Evolutionary conservation across 2,329 filamentous ascomycete species (phyloP).

Genomic region (Ophiostoma ulmi): DNA sequence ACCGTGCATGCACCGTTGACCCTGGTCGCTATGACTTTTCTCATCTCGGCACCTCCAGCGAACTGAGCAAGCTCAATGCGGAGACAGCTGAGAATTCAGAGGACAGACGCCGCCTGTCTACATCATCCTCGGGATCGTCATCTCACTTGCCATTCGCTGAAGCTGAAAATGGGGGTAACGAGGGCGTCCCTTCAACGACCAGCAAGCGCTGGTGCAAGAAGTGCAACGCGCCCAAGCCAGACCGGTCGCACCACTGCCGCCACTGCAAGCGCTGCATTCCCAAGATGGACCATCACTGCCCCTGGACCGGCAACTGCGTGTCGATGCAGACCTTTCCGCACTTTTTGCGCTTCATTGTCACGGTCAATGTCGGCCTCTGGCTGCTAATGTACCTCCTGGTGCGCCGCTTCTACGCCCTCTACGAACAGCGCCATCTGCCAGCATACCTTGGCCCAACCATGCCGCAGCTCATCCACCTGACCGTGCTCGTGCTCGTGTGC

Average conservation of each 20-base stretch:
- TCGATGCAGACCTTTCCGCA: conserved; percentile 76
- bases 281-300: conserved; percentile 83
- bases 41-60: background rate
- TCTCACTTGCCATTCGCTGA: conserved; percentile 6
- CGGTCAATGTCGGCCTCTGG: conserved; percentile 61
- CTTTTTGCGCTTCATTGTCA: conserved; percentile 73
- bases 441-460: conserved; percentile 67
- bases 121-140: conserved; percentile 15
- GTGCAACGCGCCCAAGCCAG: conserved; percentile 68
- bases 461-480: conserved; percentile 55
- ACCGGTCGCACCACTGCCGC: conserved; percentile 75
- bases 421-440: conserved; percentile 61
- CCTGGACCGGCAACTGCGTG: conserved; percentile 80
- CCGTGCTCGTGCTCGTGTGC: conserved; percentile 54
- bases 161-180: background rate
- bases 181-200: background rate
- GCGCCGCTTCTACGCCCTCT: conserved; percentile 55
- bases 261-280: conserved; percentile 69
- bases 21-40: conserved; percentile 51
- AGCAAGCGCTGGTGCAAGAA: conserved; percentile 64
- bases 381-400: conserved; percentile 57
- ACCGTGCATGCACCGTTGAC: conserved; percentile 52
- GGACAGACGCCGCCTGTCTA: conserved; percentile 15
- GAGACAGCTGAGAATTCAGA: background rate
- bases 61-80: background rate